Base-by-base conservation (phyloP, 345 rosid species). In the Barbarea vulgaris region DNA sequence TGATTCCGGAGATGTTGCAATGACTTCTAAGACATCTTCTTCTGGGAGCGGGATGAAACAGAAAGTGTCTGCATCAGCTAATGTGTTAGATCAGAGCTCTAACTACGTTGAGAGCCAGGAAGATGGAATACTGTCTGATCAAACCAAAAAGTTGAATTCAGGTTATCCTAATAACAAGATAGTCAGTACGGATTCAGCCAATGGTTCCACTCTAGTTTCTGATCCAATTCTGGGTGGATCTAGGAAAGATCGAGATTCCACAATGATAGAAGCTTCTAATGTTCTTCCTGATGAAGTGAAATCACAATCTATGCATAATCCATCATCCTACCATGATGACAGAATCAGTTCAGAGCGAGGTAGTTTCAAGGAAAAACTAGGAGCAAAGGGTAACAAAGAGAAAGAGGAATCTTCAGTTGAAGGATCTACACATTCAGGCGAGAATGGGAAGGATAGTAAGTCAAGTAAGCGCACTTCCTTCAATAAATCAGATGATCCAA, bases 61-160 rank as follows among this genome's bases (percentile, higher is more conserved):
- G 71, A 58, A 71, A 22, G 77, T 67, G 39, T 69, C 78, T 81
- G 74, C 72, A 31, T 80, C 86, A 50, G 82, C 72, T 28, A 72
- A 64, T 69, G 37, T 78, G 70, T 50, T 65, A 66, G 76, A 28
- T 78, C 80, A 62, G 86, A 84, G 74, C 81, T 68, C 80, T 65
- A 66, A 84, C 70, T 70, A 71, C 62, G 70, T 79, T 57, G 93
- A 89, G 60, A 84, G 77, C 65, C 86, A 84, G 80, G 92, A 85
- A 83, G 89, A 86, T 73, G 84, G 82, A 56, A 75, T 77, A 52
- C 80, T 84, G 47, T 81, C 84, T 81, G 80, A 81, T 77, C 73
- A 73, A 69, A 77, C 80, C 50, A 67, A 76, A 73, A 81, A 82
- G 52, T 59, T 64, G 2, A 79, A 64, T 69, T 56, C 60, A 62